Evolutionary conservation across 2,329 filamentous ascomycete genomes (phyloP).

Genomic region (Beauveria varroae): DNA sequence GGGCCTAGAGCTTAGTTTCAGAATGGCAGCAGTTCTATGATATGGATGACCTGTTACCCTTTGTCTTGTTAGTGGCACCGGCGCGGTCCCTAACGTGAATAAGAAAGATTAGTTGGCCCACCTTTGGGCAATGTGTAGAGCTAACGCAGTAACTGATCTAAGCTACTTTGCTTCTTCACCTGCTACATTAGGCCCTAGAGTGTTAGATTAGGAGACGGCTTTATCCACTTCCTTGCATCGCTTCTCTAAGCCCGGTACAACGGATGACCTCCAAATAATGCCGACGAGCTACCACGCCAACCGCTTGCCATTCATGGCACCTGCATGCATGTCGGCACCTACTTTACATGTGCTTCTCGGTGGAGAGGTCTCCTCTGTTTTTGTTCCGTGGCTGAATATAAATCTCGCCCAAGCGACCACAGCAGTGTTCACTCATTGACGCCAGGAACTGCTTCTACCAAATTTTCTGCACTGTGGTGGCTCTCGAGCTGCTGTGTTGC

Average conservation of each 20-base stretch:
- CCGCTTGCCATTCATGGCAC: not conserved
- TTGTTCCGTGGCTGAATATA: not conserved
- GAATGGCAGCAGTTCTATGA: too few relatives aligned
- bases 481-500: not conserved
- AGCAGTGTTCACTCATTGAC: not conserved
- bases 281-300: not conserved
- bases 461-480: not conserved
- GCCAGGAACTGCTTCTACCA: not conserved
- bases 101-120: not conserved
- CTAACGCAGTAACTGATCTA: not conserved
- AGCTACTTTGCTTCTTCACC: not conserved
- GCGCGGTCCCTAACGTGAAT: not conserved
- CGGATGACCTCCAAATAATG: not conserved
- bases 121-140: not conserved
- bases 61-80: not conserved
- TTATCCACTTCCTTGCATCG: constrained; percentile 6
- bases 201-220: not conserved
- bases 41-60: too few relatives aligned
- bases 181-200: not conserved
- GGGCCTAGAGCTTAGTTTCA: too few relatives aligned
- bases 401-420: not conserved
- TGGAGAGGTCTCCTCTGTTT: not conserved
- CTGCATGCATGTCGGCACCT: not conserved
- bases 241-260: not conserved
- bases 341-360: not conserved